Evolutionary conservation across 768 basidiomycete genomes (phyloP), one percentile per base, ranked within the genome.

Genomic region (Amanita rubescens): DNA sequence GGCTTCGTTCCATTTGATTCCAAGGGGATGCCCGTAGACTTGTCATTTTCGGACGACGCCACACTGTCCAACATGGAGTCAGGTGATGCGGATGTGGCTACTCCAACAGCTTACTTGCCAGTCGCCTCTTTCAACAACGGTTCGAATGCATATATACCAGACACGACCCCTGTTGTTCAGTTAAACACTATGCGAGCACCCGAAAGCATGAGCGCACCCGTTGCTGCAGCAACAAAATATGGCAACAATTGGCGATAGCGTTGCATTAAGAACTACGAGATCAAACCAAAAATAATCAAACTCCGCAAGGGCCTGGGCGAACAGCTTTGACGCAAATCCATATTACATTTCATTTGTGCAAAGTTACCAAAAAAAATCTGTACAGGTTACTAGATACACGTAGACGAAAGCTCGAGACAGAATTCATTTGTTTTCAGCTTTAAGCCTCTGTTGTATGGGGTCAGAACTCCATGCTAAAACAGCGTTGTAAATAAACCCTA

Each of bases 101-200:
- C 19, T 11, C 25, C 6, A 30, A 30, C 44, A 30, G 15, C 47
- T 37, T 57, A 64, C 63, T 37, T 48, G 19, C 30, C 57, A 17
- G 27, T 47, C 30, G 63, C 60, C 38, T 66, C 54, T 34, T 63
- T 47, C 17, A 76, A 59, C 54, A 75, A 58, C 4, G 84, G 84
- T 59, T 77, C 75, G 68, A 86, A 86, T 49, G 85, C 80, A 62
- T 86, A 85, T 19, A 84, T 62, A 8, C 85, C 85, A 11, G 85
- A 84, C 24, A 73, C 58, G 48, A 84, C 64, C 27, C 85, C 85
- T 86, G 57, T 12, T 47, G 55, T 17, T 42, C 48, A 19, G 38
- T 43, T 20, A 11, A 33, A 52, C 12, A 32, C 51, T 49, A 25
- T 46, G 15, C 24, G n/a, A 41, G 55, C 43, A 19, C 25, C 34